Base-by-base conservation (phyloP, 345 rosid genomes). In the Citrus cavaleriei region DNA sequence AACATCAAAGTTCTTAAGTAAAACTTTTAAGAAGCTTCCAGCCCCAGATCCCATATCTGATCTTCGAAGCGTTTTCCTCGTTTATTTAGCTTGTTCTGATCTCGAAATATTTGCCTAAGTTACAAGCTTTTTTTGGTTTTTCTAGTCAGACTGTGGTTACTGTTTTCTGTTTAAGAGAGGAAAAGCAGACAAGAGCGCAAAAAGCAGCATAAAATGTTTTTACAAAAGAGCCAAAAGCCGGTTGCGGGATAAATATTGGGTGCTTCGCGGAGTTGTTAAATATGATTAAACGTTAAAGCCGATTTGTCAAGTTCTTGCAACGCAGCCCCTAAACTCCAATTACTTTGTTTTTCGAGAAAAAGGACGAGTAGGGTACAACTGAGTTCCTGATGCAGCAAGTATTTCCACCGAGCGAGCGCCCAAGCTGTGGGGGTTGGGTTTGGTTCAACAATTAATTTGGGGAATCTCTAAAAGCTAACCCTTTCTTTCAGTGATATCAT, bases 1-100 rank as follows among this genome's bases (percentile, higher is more conserved):
- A 87, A 94, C 92, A 83, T 94, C 98, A 49, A 92, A 90, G 90
- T 92, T 94, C 77, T 87, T 83, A 49, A 94, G 84, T 74, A 92
- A 70, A 78, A 94, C 91, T 80, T 91, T 92, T 68, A 94, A 46
- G 78, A 94, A 90, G 83, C 78, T 87, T 82, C 90, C 91, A 68
- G 86, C 83, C 38, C 93, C 93, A 83, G 95, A 90, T 87, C 92
- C 97, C 98, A 92, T 90, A 25, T 66, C 75, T 58, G 69, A 63
- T 51, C 51, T 75, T 18, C 32, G n/a, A 30, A 51, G 62, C 28
- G 63, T 32, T 55, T 28, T 65, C 40, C 63, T 32, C 54, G 10
- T 60, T 38, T 25, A 12, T 42, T 61, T 68, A 21, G 19, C 59
- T 74, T 28, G 68, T 74, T 74, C 58, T 62, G 42, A 42, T 74